Percentiles rank a stretch among this genome's conserved stretches.
Evolutionary conservation across 2,329 filamentous ascomycete species (phyloP).

Genomic region (Fusarium liriodendri): DNA sequence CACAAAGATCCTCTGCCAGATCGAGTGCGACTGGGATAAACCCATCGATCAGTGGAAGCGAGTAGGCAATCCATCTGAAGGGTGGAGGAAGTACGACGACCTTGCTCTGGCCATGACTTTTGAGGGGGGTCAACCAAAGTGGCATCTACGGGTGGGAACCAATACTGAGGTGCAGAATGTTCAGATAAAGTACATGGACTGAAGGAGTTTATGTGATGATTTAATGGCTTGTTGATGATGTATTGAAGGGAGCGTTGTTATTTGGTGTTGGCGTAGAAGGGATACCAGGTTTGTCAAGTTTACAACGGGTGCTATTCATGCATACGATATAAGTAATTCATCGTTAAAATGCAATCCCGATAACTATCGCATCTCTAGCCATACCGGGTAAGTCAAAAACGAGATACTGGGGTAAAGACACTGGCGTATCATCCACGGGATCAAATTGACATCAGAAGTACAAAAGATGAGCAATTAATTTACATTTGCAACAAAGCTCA

Average conservation of each 20-base stretch:
- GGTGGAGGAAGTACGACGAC: neutral
- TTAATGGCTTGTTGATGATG: neutral
- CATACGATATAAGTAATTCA: neutral
- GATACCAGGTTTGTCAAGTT: neutral
- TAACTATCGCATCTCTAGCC: neutral
- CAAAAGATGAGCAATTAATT: neutral
- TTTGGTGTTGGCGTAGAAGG: neutral
- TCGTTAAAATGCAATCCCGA: neutral
- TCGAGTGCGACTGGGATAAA: neutral
- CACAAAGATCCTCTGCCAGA: neutral
- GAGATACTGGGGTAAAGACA: neutral
- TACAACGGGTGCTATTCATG: neutral
- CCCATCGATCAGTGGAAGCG: neutral
- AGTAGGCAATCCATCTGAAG: neutral
- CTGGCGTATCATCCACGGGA: too few species aligned
- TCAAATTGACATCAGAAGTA: neutral
- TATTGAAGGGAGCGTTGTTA: neutral
- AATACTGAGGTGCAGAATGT: neutral
- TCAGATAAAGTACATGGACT: neutral
- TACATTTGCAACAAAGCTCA: neutral
- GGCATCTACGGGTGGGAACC: neutral
- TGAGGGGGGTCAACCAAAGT: neutral
- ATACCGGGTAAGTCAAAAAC: neutral
- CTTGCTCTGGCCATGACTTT: neutral
- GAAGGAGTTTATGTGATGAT: neutral